phyloP scores from a whole-genome alignment of 2,329 filamentous ascomycete genomes.

The Arthrobotrys pseudoclavata region DNA sequence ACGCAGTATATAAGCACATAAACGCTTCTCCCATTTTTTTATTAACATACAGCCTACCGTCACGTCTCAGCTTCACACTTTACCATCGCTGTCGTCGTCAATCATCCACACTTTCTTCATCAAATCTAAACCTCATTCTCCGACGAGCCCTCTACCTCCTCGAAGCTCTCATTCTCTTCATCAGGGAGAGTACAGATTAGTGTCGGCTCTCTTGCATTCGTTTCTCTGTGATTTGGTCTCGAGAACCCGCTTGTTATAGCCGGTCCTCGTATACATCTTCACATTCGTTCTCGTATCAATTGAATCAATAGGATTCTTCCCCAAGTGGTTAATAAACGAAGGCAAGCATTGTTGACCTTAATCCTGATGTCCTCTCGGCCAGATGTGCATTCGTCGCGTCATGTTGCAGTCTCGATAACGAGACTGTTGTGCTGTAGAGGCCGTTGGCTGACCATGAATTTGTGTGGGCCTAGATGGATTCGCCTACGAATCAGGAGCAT shows the following conservation, averaged over 20 bases:
- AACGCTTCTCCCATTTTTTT: neutral
- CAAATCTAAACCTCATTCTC: neutral
- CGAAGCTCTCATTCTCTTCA: neutral
- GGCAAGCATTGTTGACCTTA: neutral
- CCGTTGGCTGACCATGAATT: slow-evolving; percentile 9
- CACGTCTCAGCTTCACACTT: neutral
- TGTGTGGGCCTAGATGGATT: slow-evolving; percentile 43
- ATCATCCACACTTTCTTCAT: neutral
- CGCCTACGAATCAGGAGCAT: slow-evolving; percentile 1
- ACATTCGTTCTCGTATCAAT: slow-evolving; percentile 16
- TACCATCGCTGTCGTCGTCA: neutral
- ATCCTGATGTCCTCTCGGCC: neutral
- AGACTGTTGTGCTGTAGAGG: neutral
- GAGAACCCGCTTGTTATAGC: neutral
- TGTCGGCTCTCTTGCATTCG: slow-evolving; percentile 7
- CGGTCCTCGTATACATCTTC: neutral
- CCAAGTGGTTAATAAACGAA: neutral
- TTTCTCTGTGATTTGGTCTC: neutral
- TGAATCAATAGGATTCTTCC: neutral
- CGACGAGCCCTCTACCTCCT: neutral
- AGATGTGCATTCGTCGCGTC: neutral
- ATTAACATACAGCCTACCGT: neutral
- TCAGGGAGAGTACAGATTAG: neutral
- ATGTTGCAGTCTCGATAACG: no score
- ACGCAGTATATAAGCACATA: neutral